Percentiles rank a stretch among this genome's conserved stretches.
phyloP scores from a whole-genome alignment of 352 stramenopile genomes.

The Phytopythium cucurbitacearum region DNA sequence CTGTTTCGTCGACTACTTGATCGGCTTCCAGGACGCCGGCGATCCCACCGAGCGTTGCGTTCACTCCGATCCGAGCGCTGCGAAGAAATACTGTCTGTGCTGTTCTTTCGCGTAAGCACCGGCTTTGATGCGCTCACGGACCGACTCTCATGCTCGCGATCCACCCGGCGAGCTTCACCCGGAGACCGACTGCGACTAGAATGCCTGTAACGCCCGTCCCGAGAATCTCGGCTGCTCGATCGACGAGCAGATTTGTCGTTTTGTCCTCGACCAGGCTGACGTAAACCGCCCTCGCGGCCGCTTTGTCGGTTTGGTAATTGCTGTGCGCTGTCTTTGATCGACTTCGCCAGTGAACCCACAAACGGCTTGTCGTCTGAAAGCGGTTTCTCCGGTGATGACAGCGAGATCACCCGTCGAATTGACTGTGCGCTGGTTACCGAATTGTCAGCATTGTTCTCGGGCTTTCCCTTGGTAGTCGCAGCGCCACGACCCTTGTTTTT shows the following conservation, averaged over 20 bases:
- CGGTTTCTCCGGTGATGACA: slow-evolving; percentile 25
- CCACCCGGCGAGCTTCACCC: slow-evolving; percentile 11
- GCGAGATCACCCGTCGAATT: slow-evolving; percentile 21
- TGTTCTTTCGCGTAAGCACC: slow-evolving; percentile 42
- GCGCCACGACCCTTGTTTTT: not conserved
- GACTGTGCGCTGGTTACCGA: not conserved
- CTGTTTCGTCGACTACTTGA: slow-evolving; percentile 5
- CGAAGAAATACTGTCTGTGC: slow-evolving; percentile 46
- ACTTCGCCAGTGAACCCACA: slow-evolving; percentile 32
- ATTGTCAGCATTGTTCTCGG: no score
- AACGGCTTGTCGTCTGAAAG: slow-evolving; percentile 19
- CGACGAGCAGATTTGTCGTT: not conserved
- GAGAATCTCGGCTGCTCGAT: slow-evolving; percentile 8
- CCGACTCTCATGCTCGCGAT: slow-evolving; percentile 15
- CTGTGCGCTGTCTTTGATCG: slow-evolving; percentile 13
- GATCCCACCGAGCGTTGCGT: slow-evolving; percentile 20
- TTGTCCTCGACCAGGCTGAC: slow-evolving; percentile 1
- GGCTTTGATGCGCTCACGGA: slow-evolving; percentile 16
- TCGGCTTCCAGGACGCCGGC: slow-evolving; percentile 9
- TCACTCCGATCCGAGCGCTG: slow-evolving; percentile 45
- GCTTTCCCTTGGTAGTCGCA: not conserved
- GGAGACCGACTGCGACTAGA: slow-evolving; percentile 3
- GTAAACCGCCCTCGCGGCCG: slow-evolving; percentile 3
- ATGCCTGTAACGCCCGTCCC: slow-evolving; percentile 1
- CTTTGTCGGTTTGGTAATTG: slow-evolving; percentile 7